These are phyloP conservation scores for Rhizopogon vinicolor DNA, from an alignment of 768 basidiomycete species.

Conservation along the genomic window DNA sequence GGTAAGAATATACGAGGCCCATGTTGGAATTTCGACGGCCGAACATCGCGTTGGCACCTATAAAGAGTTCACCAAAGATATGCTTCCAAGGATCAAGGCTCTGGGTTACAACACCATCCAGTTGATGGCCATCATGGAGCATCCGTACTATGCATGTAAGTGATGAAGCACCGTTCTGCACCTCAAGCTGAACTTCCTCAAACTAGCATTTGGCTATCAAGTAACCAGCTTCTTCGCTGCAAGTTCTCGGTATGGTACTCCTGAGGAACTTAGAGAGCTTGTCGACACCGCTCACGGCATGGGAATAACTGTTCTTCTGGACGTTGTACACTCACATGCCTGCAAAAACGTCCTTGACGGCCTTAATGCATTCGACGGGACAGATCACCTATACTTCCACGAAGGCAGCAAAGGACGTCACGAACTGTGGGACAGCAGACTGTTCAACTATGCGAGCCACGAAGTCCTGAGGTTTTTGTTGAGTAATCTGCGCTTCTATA, in stretches of 20 bases:
- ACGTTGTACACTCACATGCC: conserved; percentile 97
- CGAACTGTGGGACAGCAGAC: conserved; percentile 95
- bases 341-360: conserved; percentile 98
- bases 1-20: conserved; percentile 91
- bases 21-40: conserved; percentile 92
- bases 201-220: conserved; percentile 93
- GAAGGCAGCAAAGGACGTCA: conserved; percentile 87
- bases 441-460: conserved; percentile 95
- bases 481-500: conserved; percentile 92
- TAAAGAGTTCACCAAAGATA: conserved; percentile 86
- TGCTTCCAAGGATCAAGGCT: conserved; percentile 83
- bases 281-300: conserved; percentile 93
- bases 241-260: conserved; percentile 92
- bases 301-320: conserved; percentile 90
- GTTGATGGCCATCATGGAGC: conserved; percentile 98
- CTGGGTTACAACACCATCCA: conserved; percentile 97
- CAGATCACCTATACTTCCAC: conserved; percentile 97
- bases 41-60: conserved; percentile 90
- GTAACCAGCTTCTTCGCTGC: conserved; percentile 97
- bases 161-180: neutral
- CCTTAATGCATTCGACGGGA: conserved; percentile 94
- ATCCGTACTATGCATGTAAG: conserved; percentile 96
- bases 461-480: conserved; percentile 94
- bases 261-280: conserved; percentile 93
- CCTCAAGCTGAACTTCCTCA: neutral